Evolutionary conservation across 2,329 filamentous ascomycete species (phyloP).

Genomic region (Fusarium sarcochroum): DNA sequence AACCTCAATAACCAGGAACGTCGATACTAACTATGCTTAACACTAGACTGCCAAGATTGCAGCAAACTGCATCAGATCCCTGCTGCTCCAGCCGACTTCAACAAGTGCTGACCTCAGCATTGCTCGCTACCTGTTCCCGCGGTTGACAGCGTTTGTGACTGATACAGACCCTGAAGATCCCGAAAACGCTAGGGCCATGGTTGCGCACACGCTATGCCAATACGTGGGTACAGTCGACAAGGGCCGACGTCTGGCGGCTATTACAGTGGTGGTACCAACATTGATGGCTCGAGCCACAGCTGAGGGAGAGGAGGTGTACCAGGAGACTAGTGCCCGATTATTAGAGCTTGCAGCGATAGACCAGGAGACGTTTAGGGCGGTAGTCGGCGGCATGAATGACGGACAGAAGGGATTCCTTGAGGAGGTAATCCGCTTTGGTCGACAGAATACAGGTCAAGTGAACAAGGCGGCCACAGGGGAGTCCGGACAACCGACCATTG

Average conservation of each 20-base stretch:
- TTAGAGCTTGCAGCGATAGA: slow-evolving; percentile 86
- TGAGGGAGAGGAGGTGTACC: slow-evolving; percentile 72
- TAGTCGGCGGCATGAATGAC: slow-evolving; percentile 79
- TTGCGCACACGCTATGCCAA: slow-evolving; percentile 82
- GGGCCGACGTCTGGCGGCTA: slow-evolving; percentile 69
- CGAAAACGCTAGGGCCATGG: slow-evolving; percentile 77
- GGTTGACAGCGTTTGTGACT: slow-evolving; percentile 81
- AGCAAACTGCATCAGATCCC: slow-evolving; percentile 87
- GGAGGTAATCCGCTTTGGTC: slow-evolving; percentile 79
- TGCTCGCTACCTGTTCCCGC: slow-evolving; percentile 79
- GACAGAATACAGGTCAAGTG: slow-evolving; percentile 60
- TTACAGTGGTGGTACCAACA: slow-evolving; percentile 82
- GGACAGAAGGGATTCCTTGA: slow-evolving; percentile 85
- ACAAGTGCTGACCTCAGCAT: slow-evolving; percentile 80
- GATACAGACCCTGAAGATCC: slow-evolving; percentile 81
- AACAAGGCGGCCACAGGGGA: slow-evolving; percentile 58
- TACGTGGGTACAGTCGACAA: slow-evolving; percentile 69
- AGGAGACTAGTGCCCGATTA: slow-evolving; percentile 81
- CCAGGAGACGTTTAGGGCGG: slow-evolving; percentile 78
- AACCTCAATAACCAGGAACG: not conserved
- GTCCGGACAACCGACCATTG: slow-evolving; percentile 82
- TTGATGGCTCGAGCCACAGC: slow-evolving; percentile 79
- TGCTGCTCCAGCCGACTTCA: slow-evolving; percentile 77
- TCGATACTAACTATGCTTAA: slow-evolving; percentile 31
- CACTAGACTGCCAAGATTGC: slow-evolving; percentile 85